Conservation (phyloP, 1,139 yeast genomes). For the Zygosaccharomyces sapae region DNA sequence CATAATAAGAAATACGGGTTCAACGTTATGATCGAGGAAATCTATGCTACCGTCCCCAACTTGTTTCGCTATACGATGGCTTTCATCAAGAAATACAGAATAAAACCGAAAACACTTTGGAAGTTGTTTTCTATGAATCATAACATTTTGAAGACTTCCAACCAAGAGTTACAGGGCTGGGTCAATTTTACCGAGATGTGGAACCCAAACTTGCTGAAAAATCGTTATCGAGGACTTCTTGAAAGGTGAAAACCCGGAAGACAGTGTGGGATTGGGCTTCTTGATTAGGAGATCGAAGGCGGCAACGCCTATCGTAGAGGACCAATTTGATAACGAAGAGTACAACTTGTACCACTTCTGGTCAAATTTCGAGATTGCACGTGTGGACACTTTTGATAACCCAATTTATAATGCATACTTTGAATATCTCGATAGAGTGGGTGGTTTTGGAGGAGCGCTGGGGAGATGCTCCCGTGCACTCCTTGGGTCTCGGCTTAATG, state of each 20-base stretch:
- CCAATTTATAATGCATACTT: constrained; percentile 62
- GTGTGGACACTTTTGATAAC: constrained; percentile 66
- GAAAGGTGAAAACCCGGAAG: constrained; percentile 13
- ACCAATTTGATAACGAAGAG: constrained; percentile 59
- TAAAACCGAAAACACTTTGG: constrained; percentile 59
- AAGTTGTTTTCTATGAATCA: constrained; percentile 44
- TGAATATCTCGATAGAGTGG: constrained; percentile 58
- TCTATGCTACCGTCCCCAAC: constrained; percentile 75
- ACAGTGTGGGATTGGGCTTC: constrained; percentile 22
- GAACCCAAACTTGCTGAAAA: constrained; percentile 29
- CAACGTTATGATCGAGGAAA: constrained; percentile 68
- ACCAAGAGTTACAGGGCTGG: constrained; percentile 28
- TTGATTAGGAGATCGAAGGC: constrained; percentile 24
- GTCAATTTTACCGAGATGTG: constrained; percentile 27
- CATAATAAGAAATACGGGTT: constrained; percentile 75
- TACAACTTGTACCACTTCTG: constrained; percentile 86
- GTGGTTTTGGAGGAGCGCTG: constrained; percentile 85
- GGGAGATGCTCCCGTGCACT: constrained; percentile 96
- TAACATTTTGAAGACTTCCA: constrained; percentile 27
- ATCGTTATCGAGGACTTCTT: constrained; percentile 31
- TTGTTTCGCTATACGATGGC: constrained; percentile 66
- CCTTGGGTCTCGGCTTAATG: constrained; percentile 74
- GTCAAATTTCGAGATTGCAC: constrained; percentile 90
- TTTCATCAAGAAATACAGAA: constrained; percentile 47
- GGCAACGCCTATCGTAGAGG: constrained; percentile 35